Conservation (phyloP, 2,329 filamentous ascomycete genomes). For the Phaeosphaeriaceae sp. region DNA sequence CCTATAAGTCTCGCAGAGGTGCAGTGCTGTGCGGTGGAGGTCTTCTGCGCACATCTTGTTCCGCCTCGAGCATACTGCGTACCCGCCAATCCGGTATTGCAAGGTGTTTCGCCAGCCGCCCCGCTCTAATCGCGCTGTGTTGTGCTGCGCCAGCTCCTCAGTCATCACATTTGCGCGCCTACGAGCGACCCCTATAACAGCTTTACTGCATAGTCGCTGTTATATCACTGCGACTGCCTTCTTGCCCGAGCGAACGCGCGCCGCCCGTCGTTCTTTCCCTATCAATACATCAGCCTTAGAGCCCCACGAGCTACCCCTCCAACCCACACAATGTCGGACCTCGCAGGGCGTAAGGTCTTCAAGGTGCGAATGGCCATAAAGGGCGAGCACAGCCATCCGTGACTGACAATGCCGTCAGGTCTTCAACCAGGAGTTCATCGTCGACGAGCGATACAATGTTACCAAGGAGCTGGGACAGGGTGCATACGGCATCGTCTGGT, state of each 20-base stretch:
- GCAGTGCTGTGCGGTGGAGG: conserved; percentile 2
- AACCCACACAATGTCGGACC: conserved; percentile 60
- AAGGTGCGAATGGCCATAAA: conserved; percentile 49
- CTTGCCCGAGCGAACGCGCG: conserved; percentile 4
- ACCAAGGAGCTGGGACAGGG: conserved; percentile 98
- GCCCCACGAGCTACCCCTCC: conserved; percentile 3
- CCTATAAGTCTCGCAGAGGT: conserved; percentile 21
- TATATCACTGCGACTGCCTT: conserved; percentile 7
- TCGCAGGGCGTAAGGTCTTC: conserved; percentile 72
- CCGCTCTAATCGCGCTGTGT: conserved; percentile 18
- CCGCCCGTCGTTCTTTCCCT: conserved; percentile 4
- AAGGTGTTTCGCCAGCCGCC: conserved; percentile 11
- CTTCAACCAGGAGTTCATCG: conserved; percentile 99
- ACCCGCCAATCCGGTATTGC: conserved; percentile 23
- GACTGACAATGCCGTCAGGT: conserved; percentile 49
- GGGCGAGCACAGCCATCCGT: neutral
- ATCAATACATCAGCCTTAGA: neutral
- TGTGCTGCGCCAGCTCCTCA: conserved; percentile 10
- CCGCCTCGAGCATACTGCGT: conserved; percentile 14
- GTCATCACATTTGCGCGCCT: conserved; percentile 41
- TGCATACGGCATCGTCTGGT: conserved; percentile 99
- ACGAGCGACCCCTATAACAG: conserved; percentile 29
- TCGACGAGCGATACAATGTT: conserved; percentile 97
- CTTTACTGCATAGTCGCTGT: conserved; percentile 15
- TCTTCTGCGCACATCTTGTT: neutral